These are phyloP conservation scores for Imleria badia DNA, from an alignment of 768 basidiomycete genomes.

Conservation along the genomic window DNA sequence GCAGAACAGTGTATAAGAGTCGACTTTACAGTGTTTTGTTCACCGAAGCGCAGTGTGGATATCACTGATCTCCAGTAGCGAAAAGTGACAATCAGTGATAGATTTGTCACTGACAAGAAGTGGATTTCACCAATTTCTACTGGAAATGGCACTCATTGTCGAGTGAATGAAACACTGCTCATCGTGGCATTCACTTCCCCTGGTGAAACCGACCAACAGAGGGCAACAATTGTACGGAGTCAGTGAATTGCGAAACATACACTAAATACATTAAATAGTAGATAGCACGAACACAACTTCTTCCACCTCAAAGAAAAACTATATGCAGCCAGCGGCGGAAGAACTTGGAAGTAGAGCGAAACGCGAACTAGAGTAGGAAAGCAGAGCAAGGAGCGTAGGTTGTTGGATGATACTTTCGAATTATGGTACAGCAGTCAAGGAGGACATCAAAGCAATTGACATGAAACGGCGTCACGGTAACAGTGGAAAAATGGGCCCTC, in stretches of 20 bases:
- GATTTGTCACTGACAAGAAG: no score
- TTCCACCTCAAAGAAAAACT: background rate
- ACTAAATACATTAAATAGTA: background rate
- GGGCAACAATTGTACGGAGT: background rate
- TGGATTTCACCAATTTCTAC: no score
- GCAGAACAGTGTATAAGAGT: no score
- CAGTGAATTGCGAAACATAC: background rate
- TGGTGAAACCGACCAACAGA: background rate
- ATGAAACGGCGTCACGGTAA: background rate
- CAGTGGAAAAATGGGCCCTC: background rate
- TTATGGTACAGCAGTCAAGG: constrained; percentile 13
- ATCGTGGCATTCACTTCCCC: no score
- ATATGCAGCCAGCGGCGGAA: background rate
- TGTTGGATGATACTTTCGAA: background rate
- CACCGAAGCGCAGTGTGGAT: no score
- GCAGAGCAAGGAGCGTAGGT: background rate
- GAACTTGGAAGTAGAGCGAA: background rate
- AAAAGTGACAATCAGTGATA: no score
- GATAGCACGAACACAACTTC: background rate
- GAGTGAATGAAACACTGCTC: no score
- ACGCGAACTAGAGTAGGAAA: background rate
- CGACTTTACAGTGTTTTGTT: no score
- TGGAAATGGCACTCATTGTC: no score
- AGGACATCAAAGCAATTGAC: background rate
- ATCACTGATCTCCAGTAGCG: no score